Percentiles rank a stretch among this genome's conserved stretches.
These are phyloP conservation scores for Athelia sp. DNA, from an alignment of 1,284 basidiomycete species.

Conservation along the genomic window DNA sequence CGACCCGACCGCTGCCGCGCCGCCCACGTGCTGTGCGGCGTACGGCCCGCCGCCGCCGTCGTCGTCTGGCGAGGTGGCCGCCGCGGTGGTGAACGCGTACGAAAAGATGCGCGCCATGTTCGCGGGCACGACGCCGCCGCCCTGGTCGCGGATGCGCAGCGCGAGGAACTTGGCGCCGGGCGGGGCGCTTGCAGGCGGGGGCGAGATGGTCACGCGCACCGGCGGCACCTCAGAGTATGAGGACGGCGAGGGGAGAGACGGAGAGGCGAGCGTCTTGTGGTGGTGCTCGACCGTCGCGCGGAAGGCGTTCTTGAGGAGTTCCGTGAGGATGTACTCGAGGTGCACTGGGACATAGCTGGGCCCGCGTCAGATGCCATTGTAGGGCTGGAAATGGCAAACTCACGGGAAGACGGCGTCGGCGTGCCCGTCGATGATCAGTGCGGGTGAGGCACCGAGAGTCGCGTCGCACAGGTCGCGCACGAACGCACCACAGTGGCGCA, in stretches of 20 bases:
- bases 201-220: slow-evolving; percentile 69
- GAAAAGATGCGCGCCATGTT: slow-evolving; percentile 81
- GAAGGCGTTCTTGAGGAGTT: slow-evolving; percentile 86
- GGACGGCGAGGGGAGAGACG: slow-evolving; percentile 28
- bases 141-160: slow-evolving; percentile 80
- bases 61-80: slow-evolving; percentile 37
- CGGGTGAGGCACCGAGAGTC: slow-evolving; percentile 73
- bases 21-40: slow-evolving; percentile 67
- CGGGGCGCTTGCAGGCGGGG: slow-evolving; percentile 35
- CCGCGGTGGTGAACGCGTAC: slow-evolving; percentile 87
- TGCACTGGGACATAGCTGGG: slow-evolving; percentile 85
- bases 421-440: slow-evolving; percentile 65
- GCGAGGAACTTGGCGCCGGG: slow-evolving; percentile 53
- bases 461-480: slow-evolving; percentile 83
- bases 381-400: slow-evolving; percentile 24
- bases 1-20: slow-evolving; percentile 56
- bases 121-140: slow-evolving; percentile 74
- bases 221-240: slow-evolving; percentile 46
- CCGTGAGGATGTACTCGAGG: slow-evolving; percentile 84
- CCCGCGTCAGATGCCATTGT: too few relatives aligned
- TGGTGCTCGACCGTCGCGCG: slow-evolving; percentile 84
- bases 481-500: slow-evolving; percentile 74
- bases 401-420: slow-evolving; percentile 73
- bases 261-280: slow-evolving; percentile 36
- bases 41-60: slow-evolving; percentile 60